Conservation (phyloP, 345 rosid genomes). For the Trapa bicornis region DNA sequence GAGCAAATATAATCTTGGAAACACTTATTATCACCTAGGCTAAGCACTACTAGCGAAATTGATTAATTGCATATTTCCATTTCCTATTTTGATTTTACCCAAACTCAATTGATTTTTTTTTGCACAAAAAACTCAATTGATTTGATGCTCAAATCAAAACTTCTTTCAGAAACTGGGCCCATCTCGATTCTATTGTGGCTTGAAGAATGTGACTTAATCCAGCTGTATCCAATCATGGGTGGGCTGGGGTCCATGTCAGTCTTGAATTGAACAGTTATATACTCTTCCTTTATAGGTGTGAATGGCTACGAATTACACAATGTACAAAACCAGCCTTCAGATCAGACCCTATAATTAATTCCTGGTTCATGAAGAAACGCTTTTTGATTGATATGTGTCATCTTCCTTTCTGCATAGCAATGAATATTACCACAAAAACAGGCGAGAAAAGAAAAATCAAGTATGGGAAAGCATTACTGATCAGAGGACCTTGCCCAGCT, state of each 20-base stretch:
- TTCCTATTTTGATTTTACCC: too few species aligned
- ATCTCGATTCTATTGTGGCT: too few species aligned
- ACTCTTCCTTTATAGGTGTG: background rate
- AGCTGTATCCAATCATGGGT: too few species aligned
- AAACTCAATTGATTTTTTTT: background rate
- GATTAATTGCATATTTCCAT: too few species aligned
- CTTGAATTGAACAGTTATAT: too few species aligned
- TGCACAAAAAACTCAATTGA: background rate
- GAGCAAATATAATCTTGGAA: background rate
- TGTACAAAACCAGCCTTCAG: background rate
- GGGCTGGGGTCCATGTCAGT: too few species aligned
- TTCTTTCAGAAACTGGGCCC: background rate
- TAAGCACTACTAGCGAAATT: too few species aligned
- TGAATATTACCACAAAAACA: constrained; percentile 34
- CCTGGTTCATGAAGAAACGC: background rate
- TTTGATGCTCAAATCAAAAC: background rate
- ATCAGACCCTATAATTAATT: background rate
- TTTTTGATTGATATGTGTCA: background rate
- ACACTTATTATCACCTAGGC: background rate
- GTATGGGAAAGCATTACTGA: constrained; percentile 49
- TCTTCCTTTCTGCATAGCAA: constrained; percentile 43
- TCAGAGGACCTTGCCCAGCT: constrained; percentile 20
- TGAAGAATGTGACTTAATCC: too few species aligned
- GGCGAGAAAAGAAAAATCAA: constrained; percentile 62
- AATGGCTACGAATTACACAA: background rate